Evolutionary conservation across 169 alveolate species (phyloP).

Genomic region (Eimeria zaria): DNA sequence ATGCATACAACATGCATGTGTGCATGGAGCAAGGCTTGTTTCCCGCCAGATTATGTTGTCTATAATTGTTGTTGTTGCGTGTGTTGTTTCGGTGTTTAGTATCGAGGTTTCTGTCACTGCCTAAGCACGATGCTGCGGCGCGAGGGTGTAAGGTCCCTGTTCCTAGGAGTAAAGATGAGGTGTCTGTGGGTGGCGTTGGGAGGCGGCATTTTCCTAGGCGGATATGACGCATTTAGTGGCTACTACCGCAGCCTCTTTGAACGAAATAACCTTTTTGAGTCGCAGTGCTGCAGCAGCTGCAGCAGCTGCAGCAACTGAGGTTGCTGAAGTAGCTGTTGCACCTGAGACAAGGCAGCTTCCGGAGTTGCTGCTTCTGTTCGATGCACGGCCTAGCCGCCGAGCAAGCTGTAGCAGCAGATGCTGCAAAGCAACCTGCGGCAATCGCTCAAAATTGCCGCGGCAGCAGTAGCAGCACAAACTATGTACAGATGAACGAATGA

Average conservation of each 20-base stretch:
- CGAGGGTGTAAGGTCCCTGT: constrained; percentile 74
- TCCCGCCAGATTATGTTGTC: not conserved
- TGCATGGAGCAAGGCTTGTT: not conserved
- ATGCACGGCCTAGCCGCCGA: not conserved
- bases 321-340: too few relatives aligned
- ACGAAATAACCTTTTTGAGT: constrained; percentile 1
- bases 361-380: not conserved
- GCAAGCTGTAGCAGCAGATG: not conserved
- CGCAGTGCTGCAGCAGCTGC: constrained; percentile 45
- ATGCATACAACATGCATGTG: not conserved
- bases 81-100: constrained; percentile 30
- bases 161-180: constrained; percentile 74
- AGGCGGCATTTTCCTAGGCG: constrained; percentile 82
- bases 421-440: too few relatives aligned
- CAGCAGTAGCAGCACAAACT: constrained; percentile 9
- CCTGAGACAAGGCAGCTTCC: not conserved
- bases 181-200: constrained; percentile 79
- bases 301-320: not conserved
- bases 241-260: constrained; percentile 36
- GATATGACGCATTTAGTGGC: constrained; percentile 76
- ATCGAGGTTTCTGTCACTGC: constrained; percentile 80
- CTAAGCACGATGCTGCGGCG: constrained; percentile 46
- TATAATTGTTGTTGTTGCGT: not conserved
- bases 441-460: not conserved
- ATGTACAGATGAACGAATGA: not conserved